These are phyloP conservation scores for Fusarium penzigii DNA, from an alignment of 2,329 filamentous ascomycete species.

Conservation along the genomic window DNA sequence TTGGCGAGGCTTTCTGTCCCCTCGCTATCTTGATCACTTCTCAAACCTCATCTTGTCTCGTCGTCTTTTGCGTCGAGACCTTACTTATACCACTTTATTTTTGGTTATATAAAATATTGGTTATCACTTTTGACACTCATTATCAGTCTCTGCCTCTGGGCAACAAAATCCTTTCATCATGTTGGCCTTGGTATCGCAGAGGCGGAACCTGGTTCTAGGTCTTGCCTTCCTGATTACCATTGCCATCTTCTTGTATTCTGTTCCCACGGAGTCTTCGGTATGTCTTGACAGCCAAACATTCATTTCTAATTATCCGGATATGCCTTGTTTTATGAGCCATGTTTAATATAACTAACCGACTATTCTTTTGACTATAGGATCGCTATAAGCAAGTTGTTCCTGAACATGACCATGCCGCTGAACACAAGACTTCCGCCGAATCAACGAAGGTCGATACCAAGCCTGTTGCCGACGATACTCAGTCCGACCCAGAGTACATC, in stretches of 20 bases:
- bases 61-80: background rate
- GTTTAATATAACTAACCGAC: background rate
- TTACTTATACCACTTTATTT: background rate
- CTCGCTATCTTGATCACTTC: background rate
- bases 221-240: conserved; percentile 4
- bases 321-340: background rate
- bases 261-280: conserved; percentile 1
- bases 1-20: background rate
- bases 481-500: background rate
- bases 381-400: conserved; percentile 4
- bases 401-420: background rate
- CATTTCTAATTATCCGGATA: background rate
- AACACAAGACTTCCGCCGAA: background rate
- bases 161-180: background rate
- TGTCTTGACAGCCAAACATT: background rate
- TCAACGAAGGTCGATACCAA: background rate
- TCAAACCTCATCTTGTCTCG: background rate
- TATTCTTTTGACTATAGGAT: background rate
- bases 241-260: conserved; percentile 3
- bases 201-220: conserved; percentile 6
- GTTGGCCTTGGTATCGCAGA: conserved; percentile 3
- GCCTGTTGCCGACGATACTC: background rate
- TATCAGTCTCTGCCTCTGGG: background rate
- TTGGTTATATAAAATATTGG: background rate
- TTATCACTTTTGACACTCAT: background rate